Percentiles rank a stretch among this genome's conserved stretches.
Conservation (phyloP, 2,329 filamentous ascomycete species). For the Aspergillus unguis region DNA sequence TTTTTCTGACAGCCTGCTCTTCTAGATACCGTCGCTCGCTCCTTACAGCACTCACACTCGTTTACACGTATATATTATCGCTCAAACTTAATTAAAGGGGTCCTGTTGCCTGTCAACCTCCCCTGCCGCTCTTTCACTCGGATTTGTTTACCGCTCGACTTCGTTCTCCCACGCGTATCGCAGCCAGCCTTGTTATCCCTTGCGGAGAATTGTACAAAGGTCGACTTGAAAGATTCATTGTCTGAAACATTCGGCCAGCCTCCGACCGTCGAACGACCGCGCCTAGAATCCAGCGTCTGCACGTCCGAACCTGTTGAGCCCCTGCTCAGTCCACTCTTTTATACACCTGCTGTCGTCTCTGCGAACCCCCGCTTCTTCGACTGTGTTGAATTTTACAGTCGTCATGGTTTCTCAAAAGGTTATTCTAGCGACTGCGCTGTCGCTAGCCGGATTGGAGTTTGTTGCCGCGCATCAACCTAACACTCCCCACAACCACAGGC, state of each 20-base stretch:
- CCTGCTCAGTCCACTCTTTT: slow-evolving; percentile 26
- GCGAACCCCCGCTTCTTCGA: slow-evolving; percentile 10
- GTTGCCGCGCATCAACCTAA: slow-evolving; percentile 33
- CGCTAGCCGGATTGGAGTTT: slow-evolving; percentile 33
- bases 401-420: slow-evolving; percentile 31
- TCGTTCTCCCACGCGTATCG: slow-evolving; percentile 10
- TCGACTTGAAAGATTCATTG: slow-evolving; percentile 1
- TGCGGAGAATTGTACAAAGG: slow-evolving; percentile 8
- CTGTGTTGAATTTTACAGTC: slow-evolving; percentile 12
- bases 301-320: slow-evolving; percentile 17
- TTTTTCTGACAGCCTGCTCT: slow-evolving; percentile 13
- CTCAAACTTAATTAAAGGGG: slow-evolving; percentile 12
- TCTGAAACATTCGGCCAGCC: slow-evolving; percentile 12
- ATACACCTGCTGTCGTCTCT: slow-evolving; percentile 8
- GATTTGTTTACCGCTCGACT: slow-evolving; percentile 15
- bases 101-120: slow-evolving; percentile 16
- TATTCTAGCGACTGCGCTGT: slow-evolving; percentile 32
- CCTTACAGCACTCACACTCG: slow-evolving; percentile 25
- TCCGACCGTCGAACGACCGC: slow-evolving; percentile 14
- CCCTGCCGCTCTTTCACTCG: slow-evolving; percentile 28
- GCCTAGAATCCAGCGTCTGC: slow-evolving; percentile 11
- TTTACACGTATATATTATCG: slow-evolving; percentile 17
- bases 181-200: slow-evolving; percentile 10
- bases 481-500: slow-evolving; percentile 25
- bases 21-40: slow-evolving; percentile 27